phyloP scores from a whole-genome alignment of 2,329 filamentous ascomycete species.

The Chalara sp. region DNA sequence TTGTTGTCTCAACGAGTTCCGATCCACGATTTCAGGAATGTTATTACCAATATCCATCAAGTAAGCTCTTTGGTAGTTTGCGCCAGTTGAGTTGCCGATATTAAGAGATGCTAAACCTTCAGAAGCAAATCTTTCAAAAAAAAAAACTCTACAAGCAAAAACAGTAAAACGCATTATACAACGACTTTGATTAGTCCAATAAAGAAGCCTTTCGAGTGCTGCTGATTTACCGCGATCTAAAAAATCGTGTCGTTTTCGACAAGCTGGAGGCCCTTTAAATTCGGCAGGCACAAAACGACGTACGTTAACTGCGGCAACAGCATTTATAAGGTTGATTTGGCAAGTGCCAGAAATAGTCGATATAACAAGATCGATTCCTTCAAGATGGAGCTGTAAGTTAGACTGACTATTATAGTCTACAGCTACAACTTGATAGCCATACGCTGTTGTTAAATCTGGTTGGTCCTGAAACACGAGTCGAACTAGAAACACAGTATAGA shows the following conservation, averaged over 20 bases:
- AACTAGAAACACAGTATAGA: too few relatives aligned
- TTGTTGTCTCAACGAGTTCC: constrained; percentile 40
- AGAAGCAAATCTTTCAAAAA: constrained; percentile 62
- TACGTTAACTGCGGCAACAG: constrained; percentile 57
- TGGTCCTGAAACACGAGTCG: constrained; percentile 28
- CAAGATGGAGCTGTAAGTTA: constrained; percentile 57
- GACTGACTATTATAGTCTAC: constrained; percentile 59
- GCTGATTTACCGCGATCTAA: constrained; percentile 53
- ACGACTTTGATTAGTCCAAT: constrained; percentile 39
- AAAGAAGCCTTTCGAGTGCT: constrained; percentile 49
- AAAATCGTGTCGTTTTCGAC: constrained; percentile 41
- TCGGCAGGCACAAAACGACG: constrained; percentile 68
- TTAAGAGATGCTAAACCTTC: constrained; percentile 54
- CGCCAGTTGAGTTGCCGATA: constrained; percentile 50
- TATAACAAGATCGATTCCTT: constrained; percentile 67
- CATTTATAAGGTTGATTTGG: constrained; percentile 67
- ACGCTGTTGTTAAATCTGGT: constrained; percentile 27
- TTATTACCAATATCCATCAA: constrained; percentile 54
- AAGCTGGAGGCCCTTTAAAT: constrained; percentile 59
- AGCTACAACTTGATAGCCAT: constrained; percentile 55
- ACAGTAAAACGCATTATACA: constrained; percentile 58
- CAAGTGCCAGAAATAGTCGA: constrained; percentile 62
- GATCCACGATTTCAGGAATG: constrained; percentile 53
- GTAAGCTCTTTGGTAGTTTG: constrained; percentile 53
- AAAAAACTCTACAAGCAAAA: constrained; percentile 70